Evolutionary conservation across 352 stramenopile species (phyloP), one percentile per base, ranked within the genome.

Genomic region (Pythium diclinum): DNA sequence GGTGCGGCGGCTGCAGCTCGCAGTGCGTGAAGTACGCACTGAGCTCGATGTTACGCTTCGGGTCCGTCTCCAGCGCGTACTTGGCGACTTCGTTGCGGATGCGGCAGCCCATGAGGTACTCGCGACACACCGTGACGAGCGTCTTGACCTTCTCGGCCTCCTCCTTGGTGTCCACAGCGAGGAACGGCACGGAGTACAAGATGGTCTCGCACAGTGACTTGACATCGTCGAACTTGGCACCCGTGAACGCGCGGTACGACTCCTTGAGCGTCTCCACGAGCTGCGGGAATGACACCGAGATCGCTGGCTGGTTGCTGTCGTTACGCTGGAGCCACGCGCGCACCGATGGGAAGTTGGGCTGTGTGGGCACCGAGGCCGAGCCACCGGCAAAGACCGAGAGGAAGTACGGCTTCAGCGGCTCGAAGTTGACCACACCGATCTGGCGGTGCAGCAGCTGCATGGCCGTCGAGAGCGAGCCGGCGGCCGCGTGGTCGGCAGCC

Each of bases 21-120:
- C 97, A 99, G 83, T 99, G 97, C 54, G 97, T 99, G 56, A 99
- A 99, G 87, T 99, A 99, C 11, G 97, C 97, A 46, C 96, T 97
- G 48, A 99, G 78, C 73, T 99, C 97, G 36, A 99, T 98, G 63
- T 97, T 96, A 68, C 97, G 89, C 62, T 92, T 87, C 30, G 86
- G 79, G 57, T 95, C 72, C 38, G 68, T 75, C 64, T 93, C 83
- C 7, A 95, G 65, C 51, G 85, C 67, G 44, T 84, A 84, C 30
- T 78, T 77, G 59, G 81, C 83, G 14, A 96, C 76, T 36, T 92
- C 82, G 3, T 85, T 77, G 75, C 98, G 98, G 65, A 99, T 92
- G 32, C 96, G 92, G 65, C 99, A 98, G 5, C 96, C 97, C 36
- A 98, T 89, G 51, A 99, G 87, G 78, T 99, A 99, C 84, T 99